phyloP scores from a whole-genome alignment of 495 filamentous ascomycete species.

The Penicillium verhagenii region DNA sequence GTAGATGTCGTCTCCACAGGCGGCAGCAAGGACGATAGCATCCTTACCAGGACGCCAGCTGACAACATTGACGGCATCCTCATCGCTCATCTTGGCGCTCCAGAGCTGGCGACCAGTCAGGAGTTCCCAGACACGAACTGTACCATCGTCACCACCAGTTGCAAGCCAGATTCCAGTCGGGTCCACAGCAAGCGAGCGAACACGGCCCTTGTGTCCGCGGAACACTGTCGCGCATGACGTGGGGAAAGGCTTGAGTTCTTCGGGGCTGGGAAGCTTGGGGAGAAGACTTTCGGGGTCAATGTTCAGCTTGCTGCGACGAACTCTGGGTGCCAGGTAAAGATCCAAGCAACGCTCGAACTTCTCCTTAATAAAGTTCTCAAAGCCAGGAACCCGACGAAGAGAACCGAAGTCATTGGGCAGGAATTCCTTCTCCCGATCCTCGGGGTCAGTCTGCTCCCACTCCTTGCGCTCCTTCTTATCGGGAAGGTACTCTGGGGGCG shows the following conservation, averaged over 20 bases:
- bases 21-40: slow-evolving; percentile 74
- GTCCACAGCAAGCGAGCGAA: slow-evolving; percentile 77
- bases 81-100: slow-evolving; percentile 73
- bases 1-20: slow-evolving; percentile 80
- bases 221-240: slow-evolving; percentile 82
- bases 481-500: slow-evolving; percentile 92
- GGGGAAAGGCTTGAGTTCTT: slow-evolving; percentile 91
- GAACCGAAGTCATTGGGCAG: slow-evolving; percentile 78
- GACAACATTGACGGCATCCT: slow-evolving; percentile 82
- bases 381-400: slow-evolving; percentile 89
- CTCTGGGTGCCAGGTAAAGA: slow-evolving; percentile 88
- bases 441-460: slow-evolving; percentile 88
- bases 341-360: slow-evolving; percentile 94
- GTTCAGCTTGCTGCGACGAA: slow-evolving; percentile 90
- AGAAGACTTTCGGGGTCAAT: slow-evolving; percentile 93
- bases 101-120: slow-evolving; percentile 84
- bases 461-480: slow-evolving; percentile 76
- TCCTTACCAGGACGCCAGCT: slow-evolving; percentile 88
- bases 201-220: slow-evolving; percentile 83
- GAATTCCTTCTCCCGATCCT: slow-evolving; percentile 88
- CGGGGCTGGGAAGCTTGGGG: slow-evolving; percentile 90
- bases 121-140: slow-evolving; percentile 87
- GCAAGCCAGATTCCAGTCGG: slow-evolving; percentile 77
- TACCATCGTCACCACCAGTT: slow-evolving; percentile 92
- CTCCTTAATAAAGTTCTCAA: slow-evolving; percentile 86